Conservation (phyloP, 768 basidiomycete genomes). For the Lactifluus subvellereus region DNA sequence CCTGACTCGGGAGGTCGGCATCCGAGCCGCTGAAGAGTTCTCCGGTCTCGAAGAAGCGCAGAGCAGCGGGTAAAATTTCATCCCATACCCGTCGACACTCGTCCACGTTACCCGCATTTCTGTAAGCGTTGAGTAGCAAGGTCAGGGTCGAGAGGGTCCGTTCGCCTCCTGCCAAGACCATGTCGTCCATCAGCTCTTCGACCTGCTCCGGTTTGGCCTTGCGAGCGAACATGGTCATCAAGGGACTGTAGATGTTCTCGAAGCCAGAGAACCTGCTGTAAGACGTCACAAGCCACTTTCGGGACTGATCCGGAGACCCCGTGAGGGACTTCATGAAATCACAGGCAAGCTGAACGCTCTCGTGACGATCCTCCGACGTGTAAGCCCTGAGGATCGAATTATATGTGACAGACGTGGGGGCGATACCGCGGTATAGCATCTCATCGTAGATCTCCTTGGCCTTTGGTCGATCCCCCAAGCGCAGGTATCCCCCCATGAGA, state of each 20-base stretch:
- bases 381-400: constrained; percentile 61
- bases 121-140: constrained; percentile 66
- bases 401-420: constrained; percentile 65
- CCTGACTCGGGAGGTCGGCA: constrained; percentile 21
- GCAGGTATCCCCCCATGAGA: constrained; percentile 69
- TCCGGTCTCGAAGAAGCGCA: constrained; percentile 35
- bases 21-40: constrained; percentile 31
- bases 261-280: constrained; percentile 41
- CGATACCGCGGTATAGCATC: constrained; percentile 60
- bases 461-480: constrained; percentile 41
- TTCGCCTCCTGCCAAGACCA: constrained; percentile 47
- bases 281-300: constrained; percentile 37
- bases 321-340: constrained; percentile 55
- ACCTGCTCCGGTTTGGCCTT: constrained; percentile 45
- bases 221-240: constrained; percentile 48
- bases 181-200: constrained; percentile 49
- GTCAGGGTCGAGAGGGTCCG: constrained; percentile 57
- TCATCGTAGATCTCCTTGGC: constrained; percentile 67
- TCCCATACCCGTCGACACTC: constrained; percentile 62
- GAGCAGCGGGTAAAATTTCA: constrained; percentile 54
- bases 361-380: constrained; percentile 41
- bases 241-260: constrained; percentile 54
- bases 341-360: constrained; percentile 55
- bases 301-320: constrained; percentile 31
- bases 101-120: constrained; percentile 49